These are phyloP conservation scores for Castanea mollissima DNA, from an alignment of 306 rosid species.

Conservation along the genomic window DNA sequence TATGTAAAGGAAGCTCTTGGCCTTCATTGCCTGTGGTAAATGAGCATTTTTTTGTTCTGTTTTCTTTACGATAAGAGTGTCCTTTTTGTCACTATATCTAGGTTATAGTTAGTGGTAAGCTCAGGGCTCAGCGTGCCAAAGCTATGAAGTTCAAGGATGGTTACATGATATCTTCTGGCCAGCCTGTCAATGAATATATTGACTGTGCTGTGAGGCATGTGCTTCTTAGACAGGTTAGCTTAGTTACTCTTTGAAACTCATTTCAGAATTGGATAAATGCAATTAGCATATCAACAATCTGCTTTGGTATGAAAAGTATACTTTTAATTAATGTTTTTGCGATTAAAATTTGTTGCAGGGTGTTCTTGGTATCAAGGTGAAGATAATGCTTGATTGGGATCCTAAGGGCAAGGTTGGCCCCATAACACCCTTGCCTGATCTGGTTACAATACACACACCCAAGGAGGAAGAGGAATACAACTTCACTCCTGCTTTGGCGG, in stretches of 20 bases:
- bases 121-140: slow-evolving; percentile 54
- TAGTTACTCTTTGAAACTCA: not conserved
- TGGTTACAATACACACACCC: slow-evolving; percentile 43
- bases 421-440: slow-evolving; percentile 64
- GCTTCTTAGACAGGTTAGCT: slow-evolving; percentile 50
- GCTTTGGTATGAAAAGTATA: not conserved
- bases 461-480: slow-evolving; percentile 40
- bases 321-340: not conserved
- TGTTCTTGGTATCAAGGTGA: slow-evolving; percentile 75
- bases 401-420: slow-evolving; percentile 78
- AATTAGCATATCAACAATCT: not conserved
- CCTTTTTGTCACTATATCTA: not conserved
- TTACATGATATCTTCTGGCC: slow-evolving; percentile 51
- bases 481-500: not conserved
- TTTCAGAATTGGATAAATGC: not conserved
- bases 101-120: slow-evolving; percentile 55
- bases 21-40: not conserved
- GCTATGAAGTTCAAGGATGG: slow-evolving; percentile 58
- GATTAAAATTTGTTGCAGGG: slow-evolving; percentile 29
- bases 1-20: slow-evolving; percentile 9
- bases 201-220: slow-evolving; percentile 47
- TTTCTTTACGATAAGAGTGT: not conserved
- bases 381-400: slow-evolving; percentile 79
- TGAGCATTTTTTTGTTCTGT: not conserved
- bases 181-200: slow-evolving; percentile 47